Evolutionary conservation across 495 filamentous ascomycete species (phyloP).

Genomic region (Podospora pseudocomata): DNA sequence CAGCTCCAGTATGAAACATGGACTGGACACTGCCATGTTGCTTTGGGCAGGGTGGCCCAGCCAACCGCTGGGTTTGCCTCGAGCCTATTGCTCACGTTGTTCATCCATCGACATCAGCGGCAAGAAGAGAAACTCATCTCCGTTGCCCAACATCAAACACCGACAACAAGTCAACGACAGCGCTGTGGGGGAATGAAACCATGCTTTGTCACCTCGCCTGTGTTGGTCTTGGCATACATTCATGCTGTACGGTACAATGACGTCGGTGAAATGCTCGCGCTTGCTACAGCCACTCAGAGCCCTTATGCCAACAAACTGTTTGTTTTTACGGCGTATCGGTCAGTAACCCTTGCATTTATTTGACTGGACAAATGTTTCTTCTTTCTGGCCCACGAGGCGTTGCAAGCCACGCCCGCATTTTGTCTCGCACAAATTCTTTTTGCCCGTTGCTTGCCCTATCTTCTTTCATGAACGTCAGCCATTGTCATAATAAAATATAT

Average conservation of each 20-base stretch:
- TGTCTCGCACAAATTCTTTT: conserved; percentile 4
- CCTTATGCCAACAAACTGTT: conserved; percentile 4
- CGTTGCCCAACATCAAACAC: not conserved
- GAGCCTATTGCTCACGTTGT: not conserved
- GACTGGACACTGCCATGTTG: not conserved
- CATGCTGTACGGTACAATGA: conserved; percentile 2
- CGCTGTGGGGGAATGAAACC: not conserved
- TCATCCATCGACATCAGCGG: not conserved
- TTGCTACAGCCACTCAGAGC: conserved; percentile 14
- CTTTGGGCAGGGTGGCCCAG: not conserved
- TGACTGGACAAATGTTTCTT: not conserved
- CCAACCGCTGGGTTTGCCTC: not conserved
- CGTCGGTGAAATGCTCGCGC: conserved; percentile 17
- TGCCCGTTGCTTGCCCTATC: no score
- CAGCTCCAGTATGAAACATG: not conserved
- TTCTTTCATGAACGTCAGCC: no score
- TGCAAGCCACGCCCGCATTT: conserved; percentile 2
- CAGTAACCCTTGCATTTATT: not conserved
- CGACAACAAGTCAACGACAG: not conserved
- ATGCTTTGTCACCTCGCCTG: not conserved
- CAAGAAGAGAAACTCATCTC: not conserved
- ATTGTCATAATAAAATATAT: no score
- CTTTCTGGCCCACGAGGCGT: not conserved
- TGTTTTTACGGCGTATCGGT: conserved; percentile 3
- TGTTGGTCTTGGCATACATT: not conserved